Conservation (phyloP, 2,329 filamentous ascomycete species). For the Delphinella strobiligena region DNA sequence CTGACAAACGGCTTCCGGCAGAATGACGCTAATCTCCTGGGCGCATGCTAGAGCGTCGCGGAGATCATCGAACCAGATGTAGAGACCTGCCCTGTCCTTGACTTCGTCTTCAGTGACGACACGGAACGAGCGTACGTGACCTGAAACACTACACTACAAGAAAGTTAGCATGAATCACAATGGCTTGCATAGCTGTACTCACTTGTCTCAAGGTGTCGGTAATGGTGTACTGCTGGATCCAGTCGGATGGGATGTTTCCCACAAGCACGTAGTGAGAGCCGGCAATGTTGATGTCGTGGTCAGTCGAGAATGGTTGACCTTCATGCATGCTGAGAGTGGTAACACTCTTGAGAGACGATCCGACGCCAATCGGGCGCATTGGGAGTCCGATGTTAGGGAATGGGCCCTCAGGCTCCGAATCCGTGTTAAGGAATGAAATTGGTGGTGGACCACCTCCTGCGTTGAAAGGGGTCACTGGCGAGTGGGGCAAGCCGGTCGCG, state of each 20-base stretch:
- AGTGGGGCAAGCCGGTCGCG: too few species aligned
- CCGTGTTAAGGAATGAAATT: too few species aligned
- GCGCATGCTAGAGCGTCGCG: slow-evolving; percentile 16
- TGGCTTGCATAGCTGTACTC: too few species aligned
- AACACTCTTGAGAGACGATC: too few species aligned
- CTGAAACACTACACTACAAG: not conserved
- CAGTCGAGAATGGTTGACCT: slow-evolving; percentile 5
- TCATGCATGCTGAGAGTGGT: not conserved
- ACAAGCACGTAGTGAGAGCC: slow-evolving; percentile 2
- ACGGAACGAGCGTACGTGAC: not conserved
- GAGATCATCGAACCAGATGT: slow-evolving; percentile 27
- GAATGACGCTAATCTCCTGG: slow-evolving; percentile 8
- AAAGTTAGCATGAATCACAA: slow-evolving; percentile 1
- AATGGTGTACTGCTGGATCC: not conserved
- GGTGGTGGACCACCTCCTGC: too few species aligned
- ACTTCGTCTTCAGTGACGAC: not conserved
- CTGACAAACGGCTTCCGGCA: slow-evolving; percentile 5
- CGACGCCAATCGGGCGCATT: too few species aligned
- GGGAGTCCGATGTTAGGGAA: too few species aligned
- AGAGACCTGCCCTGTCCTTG: slow-evolving; percentile 5
- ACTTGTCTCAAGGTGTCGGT: not conserved
- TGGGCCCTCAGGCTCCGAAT: too few species aligned
- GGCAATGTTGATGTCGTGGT: slow-evolving; percentile 1
- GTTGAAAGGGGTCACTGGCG: too few species aligned
- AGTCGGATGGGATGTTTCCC: slow-evolving; percentile 1